Conservation (phyloP, 495 filamentous ascomycete species). For the Clavariopsis aquatica region DNA sequence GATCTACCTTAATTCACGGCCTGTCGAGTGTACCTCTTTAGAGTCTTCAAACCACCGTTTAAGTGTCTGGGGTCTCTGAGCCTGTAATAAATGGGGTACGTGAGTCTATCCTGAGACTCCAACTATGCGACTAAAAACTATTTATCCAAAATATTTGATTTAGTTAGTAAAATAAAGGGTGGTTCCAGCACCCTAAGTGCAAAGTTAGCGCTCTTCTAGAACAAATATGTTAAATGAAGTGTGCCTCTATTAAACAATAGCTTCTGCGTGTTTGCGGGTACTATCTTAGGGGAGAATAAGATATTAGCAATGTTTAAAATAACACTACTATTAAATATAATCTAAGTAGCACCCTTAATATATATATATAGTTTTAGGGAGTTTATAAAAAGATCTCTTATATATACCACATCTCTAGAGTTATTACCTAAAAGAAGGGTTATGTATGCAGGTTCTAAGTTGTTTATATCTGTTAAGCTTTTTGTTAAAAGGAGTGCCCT, state of each 20-base stretch:
- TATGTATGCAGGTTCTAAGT: constrained; percentile 13
- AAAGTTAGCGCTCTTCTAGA: constrained; percentile 20
- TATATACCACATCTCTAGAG: constrained; percentile 22
- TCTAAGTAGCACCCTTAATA: constrained; percentile 13
- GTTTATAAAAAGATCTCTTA: constrained; percentile 22
- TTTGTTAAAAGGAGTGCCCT: constrained; percentile 7
- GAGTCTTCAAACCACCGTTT: constrained; percentile 23
- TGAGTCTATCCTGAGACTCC: constrained; percentile 13
- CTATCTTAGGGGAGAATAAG: constrained; percentile 22
- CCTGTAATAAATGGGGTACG: too few relatives aligned
- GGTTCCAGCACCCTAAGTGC: constrained; percentile 17
- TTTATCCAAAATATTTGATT: constrained; percentile 17
- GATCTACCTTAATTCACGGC: constrained; percentile 13
- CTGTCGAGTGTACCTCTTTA: constrained; percentile 15
- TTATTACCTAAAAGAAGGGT: constrained; percentile 19
- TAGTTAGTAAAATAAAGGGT: constrained; percentile 24
- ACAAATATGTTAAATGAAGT: constrained; percentile 23
- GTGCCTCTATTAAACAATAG: constrained; percentile 19
- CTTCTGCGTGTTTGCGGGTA: constrained; percentile 15
- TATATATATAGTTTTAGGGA: constrained; percentile 20
- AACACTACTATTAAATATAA: constrained; percentile 21
- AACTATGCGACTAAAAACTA: constrained; percentile 22
- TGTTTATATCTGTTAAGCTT: constrained; percentile 5
- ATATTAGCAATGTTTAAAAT: constrained; percentile 21
- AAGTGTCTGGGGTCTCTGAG: constrained; percentile 15